phyloP scores from a whole-genome alignment of 2,329 filamentous ascomycete genomes.

The Cladosporium halotolerans region DNA sequence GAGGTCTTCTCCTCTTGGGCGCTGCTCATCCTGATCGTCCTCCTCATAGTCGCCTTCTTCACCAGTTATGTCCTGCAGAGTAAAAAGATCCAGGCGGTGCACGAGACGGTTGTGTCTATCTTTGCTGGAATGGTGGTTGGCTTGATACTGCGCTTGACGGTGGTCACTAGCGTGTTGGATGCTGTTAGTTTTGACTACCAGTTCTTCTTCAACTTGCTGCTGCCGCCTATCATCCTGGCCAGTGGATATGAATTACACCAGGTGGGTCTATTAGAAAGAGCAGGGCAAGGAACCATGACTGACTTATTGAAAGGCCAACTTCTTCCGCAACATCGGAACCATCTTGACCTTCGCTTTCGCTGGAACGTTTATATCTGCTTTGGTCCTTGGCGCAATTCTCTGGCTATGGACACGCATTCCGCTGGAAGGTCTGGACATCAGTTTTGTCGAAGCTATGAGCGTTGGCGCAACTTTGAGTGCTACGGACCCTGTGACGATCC shows the following conservation, averaged over 20 bases:
- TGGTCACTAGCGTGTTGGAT: conserved; percentile 76
- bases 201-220: conserved; percentile 97
- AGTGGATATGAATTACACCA: conserved; percentile 97
- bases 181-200: conserved; percentile 97
- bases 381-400: conserved; percentile 85
- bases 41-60: conserved; percentile 90
- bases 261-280: conserved; percentile 30
- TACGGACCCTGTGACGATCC: conserved; percentile 93
- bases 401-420: conserved; percentile 85
- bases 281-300: neutral
- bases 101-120: conserved; percentile 97
- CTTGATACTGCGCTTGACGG: conserved; percentile 74
- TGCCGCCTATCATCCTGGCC: conserved; percentile 96
- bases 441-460: conserved; percentile 91
- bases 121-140: conserved; percentile 98
- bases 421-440: conserved; percentile 76
- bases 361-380: conserved; percentile 91
- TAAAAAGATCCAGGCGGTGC: conserved; percentile 93
- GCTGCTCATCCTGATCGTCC: conserved; percentile 89
- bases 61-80: conserved; percentile 95
- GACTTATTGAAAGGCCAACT: conserved; percentile 60
- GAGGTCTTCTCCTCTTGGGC: conserved; percentile 96
- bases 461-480: conserved; percentile 94
- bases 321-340: conserved; percentile 95
- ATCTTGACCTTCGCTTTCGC: conserved; percentile 97